These are phyloP conservation scores for Periconia digitata DNA, from an alignment of 2,329 filamentous ascomycete genomes.

Conservation along the genomic window DNA sequence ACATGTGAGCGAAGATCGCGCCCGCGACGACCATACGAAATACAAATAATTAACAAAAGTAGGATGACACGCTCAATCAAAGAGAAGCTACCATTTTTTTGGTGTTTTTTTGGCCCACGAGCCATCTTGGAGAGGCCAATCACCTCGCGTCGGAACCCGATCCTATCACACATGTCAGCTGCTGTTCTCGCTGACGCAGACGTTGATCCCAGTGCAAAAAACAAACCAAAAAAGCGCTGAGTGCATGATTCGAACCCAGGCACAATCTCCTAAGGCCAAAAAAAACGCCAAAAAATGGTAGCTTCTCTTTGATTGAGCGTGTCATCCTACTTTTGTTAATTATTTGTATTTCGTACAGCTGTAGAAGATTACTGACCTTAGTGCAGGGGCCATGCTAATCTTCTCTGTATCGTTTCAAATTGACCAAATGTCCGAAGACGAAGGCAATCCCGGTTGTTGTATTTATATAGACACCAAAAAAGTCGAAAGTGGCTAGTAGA, in stretches of 20 bases:
- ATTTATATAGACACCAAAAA: background rate
- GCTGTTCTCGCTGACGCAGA: too few relatives aligned
- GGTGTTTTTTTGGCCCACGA: slow-evolving; percentile 1
- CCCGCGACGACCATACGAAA: too few relatives aligned
- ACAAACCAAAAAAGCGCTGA: too few relatives aligned
- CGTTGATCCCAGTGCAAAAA: too few relatives aligned
- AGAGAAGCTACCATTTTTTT: slow-evolving; percentile 17
- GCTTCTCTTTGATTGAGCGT: slow-evolving; percentile 42
- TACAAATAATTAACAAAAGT: slow-evolving; percentile 61
- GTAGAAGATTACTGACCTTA: slow-evolving; percentile 61
- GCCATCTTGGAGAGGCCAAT: too few relatives aligned
- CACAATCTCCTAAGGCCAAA: too few relatives aligned
- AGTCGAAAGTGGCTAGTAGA: background rate
- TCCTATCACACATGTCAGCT: too few relatives aligned
- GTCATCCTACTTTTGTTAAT: slow-evolving; percentile 67
- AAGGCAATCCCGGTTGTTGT: background rate
- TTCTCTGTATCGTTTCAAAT: slow-evolving; percentile 37
- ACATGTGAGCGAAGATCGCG: too few relatives aligned
- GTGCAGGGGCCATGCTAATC: slow-evolving; percentile 63
- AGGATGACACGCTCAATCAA: slow-evolving; percentile 51
- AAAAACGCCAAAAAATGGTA: slow-evolving; percentile 14
- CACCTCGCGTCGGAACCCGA: too few relatives aligned
- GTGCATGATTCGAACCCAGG: too few relatives aligned
- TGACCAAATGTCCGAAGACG: slow-evolving; percentile 5
- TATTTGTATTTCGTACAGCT: background rate